Base-by-base conservation (phyloP, 2,329 filamentous ascomycete genomes). In the Penicillium oxalicum region DNA sequence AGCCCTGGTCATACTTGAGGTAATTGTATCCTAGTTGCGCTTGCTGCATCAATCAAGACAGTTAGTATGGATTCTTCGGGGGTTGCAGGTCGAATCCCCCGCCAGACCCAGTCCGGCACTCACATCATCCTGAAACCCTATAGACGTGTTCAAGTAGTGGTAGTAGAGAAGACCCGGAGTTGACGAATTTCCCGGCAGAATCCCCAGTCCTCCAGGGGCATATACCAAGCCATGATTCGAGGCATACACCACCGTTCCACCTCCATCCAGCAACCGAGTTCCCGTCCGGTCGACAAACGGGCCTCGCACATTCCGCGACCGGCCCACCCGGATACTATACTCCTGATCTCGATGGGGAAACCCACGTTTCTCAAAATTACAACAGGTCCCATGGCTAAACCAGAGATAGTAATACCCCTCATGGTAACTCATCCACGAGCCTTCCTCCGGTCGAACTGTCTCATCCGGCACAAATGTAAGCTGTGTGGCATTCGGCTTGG, bases 321-420 rank as follows among this genome's bases (percentile, higher is more conserved):
- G 55, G 9, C 69, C 69, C 6, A 71, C 62, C 0, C 61, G 66
- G 38, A 71, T 69, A 38, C 58, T 61, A 49, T 63, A 70, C 60
- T 70, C 67, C 4, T 61, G 18, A 4, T 64, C 66, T n/a, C 47
- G 51, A 11, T 27, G 25, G 0, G 66, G 67, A 11, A 68, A 61
- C 0, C 51, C 50, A 5, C 27, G 35, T 5, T 51, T 25, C 1
- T 55, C n/a, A 34, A 70, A 66, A 1, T 53, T 50, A 46, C 69
- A 70, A 45, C 69, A 71, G n/a, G 63, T 57, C 9, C 69, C 69
- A 47, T 63, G 61, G 43, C 68, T 71, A 41, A 67, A 69, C 68
- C 68, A 71, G 18, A 60, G 34, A 50, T 71, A 71, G 53, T 71
- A 71, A 39, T 63, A 71, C 1, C 62, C 63, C 3, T 57, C 56